These are phyloP conservation scores for Sugiyamaella qingdaonensis DNA, from an alignment of 805 yeast genomes.

Conservation along the genomic window DNA sequence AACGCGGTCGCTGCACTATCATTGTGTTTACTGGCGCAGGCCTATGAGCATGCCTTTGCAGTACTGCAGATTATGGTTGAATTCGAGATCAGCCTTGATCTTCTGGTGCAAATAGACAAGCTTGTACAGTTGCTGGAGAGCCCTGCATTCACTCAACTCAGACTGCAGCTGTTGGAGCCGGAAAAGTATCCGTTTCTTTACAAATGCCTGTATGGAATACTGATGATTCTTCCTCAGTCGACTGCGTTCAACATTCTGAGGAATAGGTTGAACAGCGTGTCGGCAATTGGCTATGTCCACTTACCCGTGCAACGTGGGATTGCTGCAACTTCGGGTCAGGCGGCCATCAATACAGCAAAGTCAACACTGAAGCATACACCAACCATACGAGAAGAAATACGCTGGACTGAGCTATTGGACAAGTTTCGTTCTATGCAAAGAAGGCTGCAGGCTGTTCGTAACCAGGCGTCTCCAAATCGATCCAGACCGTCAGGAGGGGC, in stretches of 20 bases:
- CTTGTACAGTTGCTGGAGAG: slow-evolving; percentile 87
- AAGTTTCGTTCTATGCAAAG: slow-evolving; percentile 47
- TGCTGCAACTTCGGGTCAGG: slow-evolving; percentile 11
- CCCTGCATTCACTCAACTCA: slow-evolving; percentile 81
- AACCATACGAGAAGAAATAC: slow-evolving; percentile 26
- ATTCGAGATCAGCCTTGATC: slow-evolving; percentile 71
- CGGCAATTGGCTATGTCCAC: slow-evolving; percentile 35
- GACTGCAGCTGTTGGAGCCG: slow-evolving; percentile 87
- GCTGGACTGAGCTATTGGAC: slow-evolving; percentile 44
- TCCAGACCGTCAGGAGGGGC: not conserved
- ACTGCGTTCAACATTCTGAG: slow-evolving; percentile 80
- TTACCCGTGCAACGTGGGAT: slow-evolving; percentile 20
- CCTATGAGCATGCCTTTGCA: slow-evolving; percentile 82
- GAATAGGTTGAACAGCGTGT: slow-evolving; percentile 63
- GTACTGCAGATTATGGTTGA: slow-evolving; percentile 78
- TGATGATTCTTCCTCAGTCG: slow-evolving; percentile 93
- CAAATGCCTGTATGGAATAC: slow-evolving; percentile 83
- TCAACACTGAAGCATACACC: slow-evolving; percentile 10
- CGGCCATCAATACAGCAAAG: slow-evolving; percentile 17
- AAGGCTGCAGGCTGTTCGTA: slow-evolving; percentile 20
- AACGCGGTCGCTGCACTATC: slow-evolving; percentile 86
- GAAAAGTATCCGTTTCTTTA: slow-evolving; percentile 73
- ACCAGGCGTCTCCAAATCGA: slow-evolving; percentile 7
- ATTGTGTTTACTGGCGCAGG: slow-evolving; percentile 78
- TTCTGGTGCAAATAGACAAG: slow-evolving; percentile 82